Conservation (phyloP, 1,284 basidiomycete genomes). For the Apiotrichum siamense region DNA sequence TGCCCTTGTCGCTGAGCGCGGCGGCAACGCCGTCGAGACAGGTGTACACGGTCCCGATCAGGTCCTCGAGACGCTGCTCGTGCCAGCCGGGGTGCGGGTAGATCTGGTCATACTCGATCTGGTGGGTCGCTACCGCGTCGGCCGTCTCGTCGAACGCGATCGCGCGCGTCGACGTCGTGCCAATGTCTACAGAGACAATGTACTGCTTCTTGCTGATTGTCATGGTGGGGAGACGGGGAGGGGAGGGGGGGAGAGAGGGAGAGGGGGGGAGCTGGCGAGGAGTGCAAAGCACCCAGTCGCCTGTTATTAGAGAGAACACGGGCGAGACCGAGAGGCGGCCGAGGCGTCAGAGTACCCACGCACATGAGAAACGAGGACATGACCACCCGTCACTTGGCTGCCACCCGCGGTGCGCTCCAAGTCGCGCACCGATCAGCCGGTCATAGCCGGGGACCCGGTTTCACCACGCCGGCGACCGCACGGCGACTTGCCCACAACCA, state of each 20-base stretch:
- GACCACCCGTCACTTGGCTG: too few relatives aligned
- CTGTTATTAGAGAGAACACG: background rate
- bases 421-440: too few relatives aligned
- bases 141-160: constrained; percentile 88
- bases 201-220: constrained; percentile 6
- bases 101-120: constrained; percentile 85
- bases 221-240: background rate
- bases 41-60: constrained; percentile 66
- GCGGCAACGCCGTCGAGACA: constrained; percentile 71
- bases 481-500: too few relatives aligned
- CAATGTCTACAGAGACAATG: constrained; percentile 10
- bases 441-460: too few relatives aligned
- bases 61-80: constrained; percentile 84
- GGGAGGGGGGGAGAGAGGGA: background rate
- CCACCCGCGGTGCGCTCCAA: too few relatives aligned
- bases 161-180: constrained; percentile 69
- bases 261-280: background rate
- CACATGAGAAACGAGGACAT: too few relatives aligned
- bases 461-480: too few relatives aligned
- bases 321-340: too few relatives aligned
- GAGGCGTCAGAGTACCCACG: too few relatives aligned
- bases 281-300: too few relatives aligned
- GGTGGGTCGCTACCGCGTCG: constrained; percentile 76
- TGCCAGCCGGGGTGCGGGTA: constrained; percentile 92
- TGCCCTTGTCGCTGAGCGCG: constrained; percentile 64